Conservation (phyloP, 371 early-diverging fungal species). For the Sporodiniella umbellata region DNA sequence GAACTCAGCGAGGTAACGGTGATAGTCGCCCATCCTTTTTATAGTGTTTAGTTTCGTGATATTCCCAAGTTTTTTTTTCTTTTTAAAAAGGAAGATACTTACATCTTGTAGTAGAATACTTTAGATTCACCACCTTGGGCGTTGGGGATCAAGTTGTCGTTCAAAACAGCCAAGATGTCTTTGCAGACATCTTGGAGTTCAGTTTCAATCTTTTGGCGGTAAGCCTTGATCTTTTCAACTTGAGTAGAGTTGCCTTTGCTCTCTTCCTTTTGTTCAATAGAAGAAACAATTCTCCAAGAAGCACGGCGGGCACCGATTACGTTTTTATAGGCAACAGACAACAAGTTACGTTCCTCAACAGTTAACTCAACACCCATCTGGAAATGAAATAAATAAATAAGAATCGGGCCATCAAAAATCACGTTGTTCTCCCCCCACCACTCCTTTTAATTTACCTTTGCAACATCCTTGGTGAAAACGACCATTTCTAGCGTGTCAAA, state of each 20-base stretch:
- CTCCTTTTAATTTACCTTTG: constrained; percentile 39
- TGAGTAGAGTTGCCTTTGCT: constrained; percentile 83
- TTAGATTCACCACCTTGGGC: constrained; percentile 92
- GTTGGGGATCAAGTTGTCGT: constrained; percentile 81
- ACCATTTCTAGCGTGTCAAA: constrained; percentile 86
- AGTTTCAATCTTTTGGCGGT: constrained; percentile 89
- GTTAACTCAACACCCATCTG: constrained; percentile 71
- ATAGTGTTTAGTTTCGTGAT: too few species aligned
- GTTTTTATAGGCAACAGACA: constrained; percentile 99
- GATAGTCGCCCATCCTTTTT: constrained; percentile 98
- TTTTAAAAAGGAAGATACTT: constrained; percentile 22
- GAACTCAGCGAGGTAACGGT: constrained; percentile 99
- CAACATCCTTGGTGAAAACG: constrained; percentile 85
- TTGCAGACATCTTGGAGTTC: constrained; percentile 94
- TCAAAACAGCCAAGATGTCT: constrained; percentile 92
- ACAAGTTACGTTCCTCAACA: constrained; percentile 96
- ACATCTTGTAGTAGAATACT: constrained; percentile 99
- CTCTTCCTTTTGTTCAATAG: constrained; percentile 97
- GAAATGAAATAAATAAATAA: not conserved
- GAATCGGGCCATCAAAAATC: constrained; percentile 6
- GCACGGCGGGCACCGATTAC: constrained; percentile 98
- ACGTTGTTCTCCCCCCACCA: constrained; percentile 5
- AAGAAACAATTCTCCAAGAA: constrained; percentile 98
- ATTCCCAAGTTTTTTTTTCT: not conserved
- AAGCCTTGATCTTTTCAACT: constrained; percentile 85